phyloP scores from a whole-genome alignment of 345 rosid genomes.

The Salix udensis region DNA sequence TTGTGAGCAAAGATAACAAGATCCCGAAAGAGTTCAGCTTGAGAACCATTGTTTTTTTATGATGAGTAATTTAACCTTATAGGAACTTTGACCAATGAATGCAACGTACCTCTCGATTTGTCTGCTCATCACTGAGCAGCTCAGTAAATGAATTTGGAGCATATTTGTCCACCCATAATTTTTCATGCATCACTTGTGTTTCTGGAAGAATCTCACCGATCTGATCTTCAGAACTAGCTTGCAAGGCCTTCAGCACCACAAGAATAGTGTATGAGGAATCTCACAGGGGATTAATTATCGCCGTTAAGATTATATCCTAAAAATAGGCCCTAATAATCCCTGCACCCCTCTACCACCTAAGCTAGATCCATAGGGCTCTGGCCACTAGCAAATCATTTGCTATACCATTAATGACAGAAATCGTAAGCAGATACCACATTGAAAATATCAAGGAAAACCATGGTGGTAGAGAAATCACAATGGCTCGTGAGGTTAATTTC shows the following conservation, averaged over 20 bases:
- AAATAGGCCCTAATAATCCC: neutral
- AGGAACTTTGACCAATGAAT: neutral
- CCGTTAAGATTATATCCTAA: neutral
- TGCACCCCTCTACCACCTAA: neutral
- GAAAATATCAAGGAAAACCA: too few species aligned
- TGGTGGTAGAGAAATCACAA: too few species aligned
- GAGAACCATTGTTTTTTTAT: neutral
- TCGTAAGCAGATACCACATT: too few species aligned
- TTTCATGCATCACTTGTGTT: conserved; percentile 44
- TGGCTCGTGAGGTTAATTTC: too few species aligned
- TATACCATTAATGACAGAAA: neutral
- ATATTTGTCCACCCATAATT: conserved; percentile 94
- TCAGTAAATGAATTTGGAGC: conserved; percentile 91
- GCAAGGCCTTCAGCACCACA: conserved; percentile 60
- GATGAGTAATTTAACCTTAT: neutral
- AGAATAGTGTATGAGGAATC: conserved; percentile 13
- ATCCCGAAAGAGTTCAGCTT: neutral
- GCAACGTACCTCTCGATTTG: conserved; percentile 80
- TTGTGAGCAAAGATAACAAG: neutral
- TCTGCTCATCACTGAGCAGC: conserved; percentile 95
- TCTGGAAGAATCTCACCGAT: conserved; percentile 37
- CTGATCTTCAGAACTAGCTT: conserved; percentile 55
- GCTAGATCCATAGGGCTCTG: neutral
- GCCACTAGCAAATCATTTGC: neutral
- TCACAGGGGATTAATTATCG: neutral